phyloP scores from a whole-genome alignment of 208 protist genomes.

The Crithidia mellificae region DNA sequence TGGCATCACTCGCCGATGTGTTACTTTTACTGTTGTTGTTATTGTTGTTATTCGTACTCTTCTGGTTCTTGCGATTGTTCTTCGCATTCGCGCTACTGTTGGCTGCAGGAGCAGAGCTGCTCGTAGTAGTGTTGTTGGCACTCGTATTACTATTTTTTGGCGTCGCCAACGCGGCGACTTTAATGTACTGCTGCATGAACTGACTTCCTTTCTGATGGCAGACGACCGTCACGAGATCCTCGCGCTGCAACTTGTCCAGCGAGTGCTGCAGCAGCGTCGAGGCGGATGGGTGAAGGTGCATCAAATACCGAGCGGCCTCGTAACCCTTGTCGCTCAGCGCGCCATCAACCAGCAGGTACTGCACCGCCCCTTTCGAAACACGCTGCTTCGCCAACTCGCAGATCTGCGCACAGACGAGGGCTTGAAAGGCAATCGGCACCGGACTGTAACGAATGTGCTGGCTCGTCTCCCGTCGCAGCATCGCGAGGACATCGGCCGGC shows the following conservation, averaged over 20 bases:
- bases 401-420: constrained; percentile 44
- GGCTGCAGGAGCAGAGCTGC: background rate
- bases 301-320: constrained; percentile 71
- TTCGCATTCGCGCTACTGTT: background rate
- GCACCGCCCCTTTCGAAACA: constrained; percentile 51
- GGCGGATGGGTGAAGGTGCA: constrained; percentile 67
- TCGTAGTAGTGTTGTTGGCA: background rate
- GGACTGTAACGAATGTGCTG: constrained; percentile 63
- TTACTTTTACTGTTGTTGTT: background rate
- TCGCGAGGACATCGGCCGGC: constrained; percentile 54
- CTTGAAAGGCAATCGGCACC: constrained; percentile 53
- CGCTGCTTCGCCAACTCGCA: constrained; percentile 41
- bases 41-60: background rate
- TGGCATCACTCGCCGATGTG: background rate
- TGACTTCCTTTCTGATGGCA: constrained; percentile 64
- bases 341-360: constrained; percentile 71
- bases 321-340: constrained; percentile 54
- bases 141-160: background rate
- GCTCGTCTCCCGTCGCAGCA: constrained; percentile 47
- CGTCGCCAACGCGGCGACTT: constrained; percentile 26
- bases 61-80: no score
- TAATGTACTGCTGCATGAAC: constrained; percentile 81
- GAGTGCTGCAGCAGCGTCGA: constrained; percentile 59
- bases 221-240: constrained; percentile 56
- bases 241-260: constrained; percentile 68